A percentile compares a stretch with the other conserved stretches of the same genome.
These are phyloP conservation scores for Colletotrichum shisoi DNA, from an alignment of 2,329 filamentous ascomycete species.

Conservation along the genomic window DNA sequence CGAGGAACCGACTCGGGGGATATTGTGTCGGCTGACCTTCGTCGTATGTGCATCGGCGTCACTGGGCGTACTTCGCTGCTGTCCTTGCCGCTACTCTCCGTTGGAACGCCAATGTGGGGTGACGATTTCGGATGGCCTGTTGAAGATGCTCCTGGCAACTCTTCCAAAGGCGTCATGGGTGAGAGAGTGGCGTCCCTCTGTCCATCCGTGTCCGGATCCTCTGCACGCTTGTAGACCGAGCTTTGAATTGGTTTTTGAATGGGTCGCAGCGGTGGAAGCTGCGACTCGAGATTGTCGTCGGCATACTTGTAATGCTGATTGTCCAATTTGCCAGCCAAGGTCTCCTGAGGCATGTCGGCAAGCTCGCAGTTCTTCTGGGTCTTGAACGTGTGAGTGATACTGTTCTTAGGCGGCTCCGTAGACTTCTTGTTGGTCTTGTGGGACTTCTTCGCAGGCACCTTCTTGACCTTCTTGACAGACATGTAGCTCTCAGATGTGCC, in stretches of 20 bases:
- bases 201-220: background rate
- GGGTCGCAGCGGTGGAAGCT: conserved; percentile 44
- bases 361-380: conserved; percentile 51
- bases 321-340: conserved; percentile 42
- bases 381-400: conserved; percentile 55
- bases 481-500: conserved; percentile 40
- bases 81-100: conserved; percentile 9
- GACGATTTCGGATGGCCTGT: conserved; percentile 35
- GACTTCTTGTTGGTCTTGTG: conserved; percentile 49
- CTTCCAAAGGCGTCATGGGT: background rate
- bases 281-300: conserved; percentile 39
- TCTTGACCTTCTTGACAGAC: conserved; percentile 44
- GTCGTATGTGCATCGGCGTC: conserved; percentile 31
- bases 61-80: conserved; percentile 28
- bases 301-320: conserved; percentile 41
- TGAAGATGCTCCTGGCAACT: conserved; percentile 26
- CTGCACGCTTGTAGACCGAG: conserved; percentile 37
- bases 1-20: conserved; percentile 55
- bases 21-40: conserved; percentile 49
- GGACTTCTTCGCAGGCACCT: conserved; percentile 46
- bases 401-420: conserved; percentile 50
- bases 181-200: background rate
- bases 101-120: conserved; percentile 11
- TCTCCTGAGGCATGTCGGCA: conserved; percentile 43
- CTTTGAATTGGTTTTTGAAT: conserved; percentile 38